Percentiles rank a stretch among this genome's conserved stretches.
Conservation (phyloP, 768 basidiomycete genomes). For the Boletus fagicola region DNA sequence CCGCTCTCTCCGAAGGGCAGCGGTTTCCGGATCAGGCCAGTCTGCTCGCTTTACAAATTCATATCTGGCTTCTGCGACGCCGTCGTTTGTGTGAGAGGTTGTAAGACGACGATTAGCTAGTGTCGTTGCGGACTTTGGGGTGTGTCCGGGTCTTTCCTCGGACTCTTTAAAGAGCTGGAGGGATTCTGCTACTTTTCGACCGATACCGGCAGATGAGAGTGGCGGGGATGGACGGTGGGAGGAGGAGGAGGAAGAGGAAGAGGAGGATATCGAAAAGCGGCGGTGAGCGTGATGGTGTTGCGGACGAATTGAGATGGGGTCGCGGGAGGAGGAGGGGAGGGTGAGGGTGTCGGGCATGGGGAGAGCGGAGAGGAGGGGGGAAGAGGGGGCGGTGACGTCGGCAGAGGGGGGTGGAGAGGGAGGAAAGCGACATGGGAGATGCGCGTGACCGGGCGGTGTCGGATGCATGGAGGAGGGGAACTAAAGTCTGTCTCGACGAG, state of each 20-base stretch:
- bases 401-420: slow-evolving; percentile 1
- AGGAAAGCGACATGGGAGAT: neutral
- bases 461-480: neutral
- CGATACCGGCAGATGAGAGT: slow-evolving; percentile 45
- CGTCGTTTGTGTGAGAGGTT: slow-evolving; percentile 41
- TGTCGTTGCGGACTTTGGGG: slow-evolving; percentile 23
- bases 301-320: slow-evolving; percentile 5
- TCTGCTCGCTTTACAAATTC: slow-evolving; percentile 83
- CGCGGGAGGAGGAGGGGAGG: slow-evolving; percentile 31
- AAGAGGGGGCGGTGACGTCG: neutral
- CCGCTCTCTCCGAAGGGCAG: slow-evolving; percentile 65
- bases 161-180: slow-evolving; percentile 83
- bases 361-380: slow-evolving; percentile 31
- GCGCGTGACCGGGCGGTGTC: neutral
- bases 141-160: slow-evolving; percentile 36
- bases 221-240: slow-evolving; percentile 5
- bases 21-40: slow-evolving; percentile 79
- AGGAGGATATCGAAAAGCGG: too few relatives aligned
- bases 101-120: slow-evolving; percentile 33
- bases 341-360: slow-evolving; percentile 32
- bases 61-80: slow-evolving; percentile 66
- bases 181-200: slow-evolving; percentile 81
- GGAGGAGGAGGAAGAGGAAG: slow-evolving; percentile 23
- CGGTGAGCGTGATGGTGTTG: slow-evolving; percentile 28
- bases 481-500: neutral